Base-by-base conservation (phyloP, 768 basidiomycete species). In the Russula sp. region DNA sequence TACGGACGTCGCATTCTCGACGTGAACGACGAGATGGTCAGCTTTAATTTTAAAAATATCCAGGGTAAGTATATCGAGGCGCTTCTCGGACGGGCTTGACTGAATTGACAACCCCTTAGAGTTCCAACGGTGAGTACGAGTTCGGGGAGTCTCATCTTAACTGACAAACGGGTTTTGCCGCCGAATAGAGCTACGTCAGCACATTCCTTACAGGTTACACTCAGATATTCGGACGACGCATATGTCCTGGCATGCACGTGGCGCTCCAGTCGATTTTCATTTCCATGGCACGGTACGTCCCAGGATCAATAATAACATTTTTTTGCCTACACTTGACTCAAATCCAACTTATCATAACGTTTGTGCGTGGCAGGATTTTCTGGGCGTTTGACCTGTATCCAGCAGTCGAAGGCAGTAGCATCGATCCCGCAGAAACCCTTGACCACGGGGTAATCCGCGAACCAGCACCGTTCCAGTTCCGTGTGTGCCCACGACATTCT, bases 321-420 rank as follows among this genome's bases (percentile, higher is more conserved):
- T 32, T n/a, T n/a, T n/a, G n/a, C n/a, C n/a, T n/a, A n/a, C n/a
- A 30, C 28, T 30, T 5, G 28, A 30, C 20, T 36, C 11, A 2
- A 20, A 7, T 20, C 3, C 7, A n/a, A 44, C 20, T n/a, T 38
- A 2, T n/a, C 55, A 13, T 16, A 22, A 16, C 42, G 20, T 3
- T 59, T 18, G 36, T 36, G 6, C 13, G 16, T 18, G 6, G n/a
- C 42, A 63, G 56, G 46, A 40, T 71, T 18, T 34, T 70, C 20
- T 70, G 67, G 70, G 69, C 65, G 7, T 69, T 68, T 57, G 60
- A 70, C 46, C 42, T 70, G 2, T n/a, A 38, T 22, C 67, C 63
- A 8, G 59, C 51, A 10, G 20, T n/a, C 1, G 65, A 51, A 2
- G 50, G 44, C 14, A 28, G 57, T 8, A 26, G 2, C 30, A 38